These are phyloP conservation scores for Phascolomyces articulosus DNA, from an alignment of 371 early-diverging fungal species.

Conservation along the genomic window DNA sequence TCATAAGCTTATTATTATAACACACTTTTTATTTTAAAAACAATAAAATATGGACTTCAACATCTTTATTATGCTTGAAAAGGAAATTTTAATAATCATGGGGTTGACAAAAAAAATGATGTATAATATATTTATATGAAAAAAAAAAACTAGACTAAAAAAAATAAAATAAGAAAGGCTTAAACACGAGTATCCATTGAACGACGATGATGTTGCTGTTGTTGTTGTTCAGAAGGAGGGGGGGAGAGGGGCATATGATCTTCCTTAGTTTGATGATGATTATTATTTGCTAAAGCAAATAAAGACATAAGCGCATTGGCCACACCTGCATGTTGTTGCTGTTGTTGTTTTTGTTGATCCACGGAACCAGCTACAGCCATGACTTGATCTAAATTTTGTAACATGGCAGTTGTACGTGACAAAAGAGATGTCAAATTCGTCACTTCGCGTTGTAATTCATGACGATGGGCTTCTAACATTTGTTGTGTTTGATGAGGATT, in stretches of 20 bases:
- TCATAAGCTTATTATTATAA: no score
- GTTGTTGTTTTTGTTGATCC: conserved; percentile 20
- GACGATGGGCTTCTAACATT: conserved; percentile 61
- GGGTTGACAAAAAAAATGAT: no score
- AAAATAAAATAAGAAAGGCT: neutral
- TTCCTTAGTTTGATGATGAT: neutral
- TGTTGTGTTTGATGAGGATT: conserved; percentile 38
- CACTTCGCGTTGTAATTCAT: conserved; percentile 66
- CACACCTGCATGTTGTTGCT: conserved; percentile 21
- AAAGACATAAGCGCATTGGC: conserved; percentile 43
- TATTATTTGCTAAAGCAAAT: conserved; percentile 33
- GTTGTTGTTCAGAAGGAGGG: neutral
- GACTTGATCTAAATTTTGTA: conserved; percentile 64
- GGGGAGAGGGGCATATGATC: neutral
- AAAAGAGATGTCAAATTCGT: conserved; percentile 59
- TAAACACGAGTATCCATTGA: conserved; percentile 11
- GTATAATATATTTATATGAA: no score
- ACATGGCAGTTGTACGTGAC: conserved; percentile 62
- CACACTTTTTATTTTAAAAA: neutral
- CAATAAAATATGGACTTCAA: neutral
- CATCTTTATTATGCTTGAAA: neutral
- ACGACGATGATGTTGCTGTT: conserved; percentile 6
- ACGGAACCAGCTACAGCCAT: conserved; percentile 29
- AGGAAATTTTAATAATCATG: neutral
- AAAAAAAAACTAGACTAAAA: neutral